phyloP scores from a whole-genome alignment of 1,139 yeast genomes.

The Candida pseudoviswanathii region DNA sequence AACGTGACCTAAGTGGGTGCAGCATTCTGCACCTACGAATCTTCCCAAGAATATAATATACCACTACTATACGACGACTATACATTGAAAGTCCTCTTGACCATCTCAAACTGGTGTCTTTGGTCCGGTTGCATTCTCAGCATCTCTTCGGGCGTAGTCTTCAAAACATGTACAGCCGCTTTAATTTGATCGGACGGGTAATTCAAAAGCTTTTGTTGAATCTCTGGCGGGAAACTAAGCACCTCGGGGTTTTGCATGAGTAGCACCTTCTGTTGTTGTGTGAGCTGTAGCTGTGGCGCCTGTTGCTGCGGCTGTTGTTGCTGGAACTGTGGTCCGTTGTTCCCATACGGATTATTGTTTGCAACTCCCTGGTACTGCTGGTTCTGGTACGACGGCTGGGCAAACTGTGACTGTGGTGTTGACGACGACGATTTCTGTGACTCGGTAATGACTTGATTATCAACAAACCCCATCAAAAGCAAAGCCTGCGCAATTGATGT shows the following conservation, averaged over 20 bases:
- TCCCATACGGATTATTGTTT: slow-evolving; percentile 4
- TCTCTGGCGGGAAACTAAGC: slow-evolving; percentile 51
- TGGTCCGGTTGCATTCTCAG: slow-evolving; percentile 55
- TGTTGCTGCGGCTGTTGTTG: slow-evolving; percentile 12
- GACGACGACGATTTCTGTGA: slow-evolving; percentile 36
- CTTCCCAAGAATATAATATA: background rate
- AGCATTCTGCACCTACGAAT: background rate
- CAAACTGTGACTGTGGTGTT: slow-evolving; percentile 23
- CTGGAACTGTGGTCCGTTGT: slow-evolving; percentile 13
- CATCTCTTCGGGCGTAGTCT: slow-evolving; percentile 58
- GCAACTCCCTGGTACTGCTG: slow-evolving; percentile 8
- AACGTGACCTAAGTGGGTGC: too few species aligned
- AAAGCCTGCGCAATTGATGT: slow-evolving; percentile 68
- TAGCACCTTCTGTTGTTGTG: slow-evolving; percentile 13
- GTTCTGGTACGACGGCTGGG: slow-evolving; percentile 11
- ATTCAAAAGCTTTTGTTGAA: slow-evolving; percentile 49
- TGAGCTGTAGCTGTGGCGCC: slow-evolving; percentile 7
- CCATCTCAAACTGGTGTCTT: slow-evolving; percentile 35
- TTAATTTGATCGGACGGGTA: slow-evolving; percentile 62
- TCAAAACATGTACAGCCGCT: slow-evolving; percentile 64
- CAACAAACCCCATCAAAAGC: slow-evolving; percentile 74
- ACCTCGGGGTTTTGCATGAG: slow-evolving; percentile 28
- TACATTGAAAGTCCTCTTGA: background rate
- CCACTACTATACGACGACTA: background rate
- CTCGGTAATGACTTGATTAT: slow-evolving; percentile 59